Evolutionary conservation across 768 basidiomycete species (phyloP), one percentile per base, ranked within the genome.

Genomic region (Rhodosporidiobolus sp.): DNA sequence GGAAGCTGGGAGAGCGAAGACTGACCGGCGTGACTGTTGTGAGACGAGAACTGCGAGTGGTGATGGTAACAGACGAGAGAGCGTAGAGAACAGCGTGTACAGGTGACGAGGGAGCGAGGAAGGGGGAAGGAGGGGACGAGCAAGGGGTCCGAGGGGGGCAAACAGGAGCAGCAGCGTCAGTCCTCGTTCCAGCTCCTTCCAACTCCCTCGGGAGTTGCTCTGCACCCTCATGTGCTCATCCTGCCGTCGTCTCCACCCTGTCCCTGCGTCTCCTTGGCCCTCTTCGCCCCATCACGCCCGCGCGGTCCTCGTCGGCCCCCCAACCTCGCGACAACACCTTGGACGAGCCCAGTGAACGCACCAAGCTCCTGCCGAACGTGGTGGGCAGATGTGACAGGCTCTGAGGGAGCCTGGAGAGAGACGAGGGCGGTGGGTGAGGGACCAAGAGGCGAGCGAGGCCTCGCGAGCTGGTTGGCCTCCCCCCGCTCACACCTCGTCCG

Each of bases 1-100:
- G 6, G 20, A 32, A 24, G 12, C 43, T n/a, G 19, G n/a, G 9
- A 16, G 0, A 35, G 46, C 65, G 60, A 12, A 68, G 66, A 43
- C 38, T 7, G 38, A 43, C 71, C 71, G 26, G 62, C 56, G 71
- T 72, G 71, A 54, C 48, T 43, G 66, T 72, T 72, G 71, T 72
- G 71, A 24, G 50, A 67, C 43, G 71, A 72, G 71, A 52, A 54
- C 50, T 38, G 34, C 4, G 19, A 43, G 35, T 2, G 24, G 20
- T 10, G 43, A 26, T 20, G 32, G 49, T 30, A 49, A 35, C 52
- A 45, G 38, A 43, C 38, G n/a, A 43, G 8, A 43, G 38, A 43
- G 38, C 38, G 14, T 14, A 14, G 38, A 43, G 14, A 43, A 43
- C 38, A 43, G n/a, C n/a, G n/a, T n/a, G n/a, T n/a, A 43, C 38